phyloP scores from a whole-genome alignment of 1,139 yeast species.

The Blastobotrys arbuscula region DNA sequence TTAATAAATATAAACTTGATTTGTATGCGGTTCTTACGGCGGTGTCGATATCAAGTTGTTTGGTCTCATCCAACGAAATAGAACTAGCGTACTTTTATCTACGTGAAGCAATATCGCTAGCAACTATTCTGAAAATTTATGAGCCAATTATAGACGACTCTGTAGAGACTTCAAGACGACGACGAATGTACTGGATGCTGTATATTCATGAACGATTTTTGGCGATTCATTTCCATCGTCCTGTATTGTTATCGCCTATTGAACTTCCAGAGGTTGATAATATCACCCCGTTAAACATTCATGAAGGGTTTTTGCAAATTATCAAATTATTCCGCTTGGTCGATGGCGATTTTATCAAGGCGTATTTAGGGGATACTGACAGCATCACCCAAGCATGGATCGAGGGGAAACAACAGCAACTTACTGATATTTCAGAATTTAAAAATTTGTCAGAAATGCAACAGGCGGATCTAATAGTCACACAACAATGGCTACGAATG shows the following conservation, averaged over 20 bases:
- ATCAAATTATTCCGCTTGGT: constrained; percentile 21
- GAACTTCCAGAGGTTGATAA: constrained; percentile 16
- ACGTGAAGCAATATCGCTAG: constrained; percentile 21
- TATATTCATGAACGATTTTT: constrained; percentile 22
- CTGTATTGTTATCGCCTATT: constrained; percentile 16
- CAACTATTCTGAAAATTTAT: constrained; percentile 15
- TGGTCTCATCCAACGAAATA: constrained; percentile 16
- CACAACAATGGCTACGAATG: constrained; percentile 23
- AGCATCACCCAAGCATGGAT: constrained; percentile 16
- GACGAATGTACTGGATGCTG: constrained; percentile 21
- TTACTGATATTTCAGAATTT: constrained; percentile 13
- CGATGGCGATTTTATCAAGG: constrained; percentile 20
- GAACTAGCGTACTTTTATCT: constrained; percentile 20
- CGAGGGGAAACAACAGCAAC: constrained; percentile 18
- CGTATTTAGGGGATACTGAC: constrained; percentile 14
- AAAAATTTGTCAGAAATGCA: constrained; percentile 19
- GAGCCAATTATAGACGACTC: constrained; percentile 2
- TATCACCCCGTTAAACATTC: constrained; percentile 13
- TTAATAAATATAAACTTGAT: not conserved
- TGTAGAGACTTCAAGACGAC: constrained; percentile 16
- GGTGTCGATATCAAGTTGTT: constrained; percentile 16
- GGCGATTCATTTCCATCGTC: constrained; percentile 20
- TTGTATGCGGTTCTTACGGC: constrained; percentile 15
- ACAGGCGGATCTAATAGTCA: constrained; percentile 20
- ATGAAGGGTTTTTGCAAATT: constrained; percentile 19